Conservation (phyloP, 345 rosid genomes). For the Turritis glabra region DNA sequence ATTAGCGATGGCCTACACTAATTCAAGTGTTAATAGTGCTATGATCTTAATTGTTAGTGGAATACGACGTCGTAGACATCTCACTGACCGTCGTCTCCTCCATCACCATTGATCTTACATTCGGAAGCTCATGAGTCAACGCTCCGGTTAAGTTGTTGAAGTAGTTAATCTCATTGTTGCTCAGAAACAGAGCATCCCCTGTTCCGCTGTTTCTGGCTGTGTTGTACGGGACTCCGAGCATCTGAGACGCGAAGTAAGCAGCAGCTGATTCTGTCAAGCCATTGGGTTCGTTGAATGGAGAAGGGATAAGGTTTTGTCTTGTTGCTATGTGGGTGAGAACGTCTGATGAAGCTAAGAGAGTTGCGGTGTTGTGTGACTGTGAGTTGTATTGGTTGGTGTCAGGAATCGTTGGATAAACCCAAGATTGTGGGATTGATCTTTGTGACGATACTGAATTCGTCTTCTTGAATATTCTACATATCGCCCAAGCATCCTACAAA, state of each 20-base stretch:
- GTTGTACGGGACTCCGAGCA: slow-evolving; percentile 30
- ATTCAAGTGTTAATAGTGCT: slow-evolving; percentile 18
- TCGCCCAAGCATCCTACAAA: slow-evolving; percentile 91
- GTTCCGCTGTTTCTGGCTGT: slow-evolving; percentile 13
- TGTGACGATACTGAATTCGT: slow-evolving; percentile 66
- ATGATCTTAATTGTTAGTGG: slow-evolving; percentile 29
- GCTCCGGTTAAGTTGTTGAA: slow-evolving; percentile 21
- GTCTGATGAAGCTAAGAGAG: slow-evolving; percentile 27
- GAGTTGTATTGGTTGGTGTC: slow-evolving; percentile 27
- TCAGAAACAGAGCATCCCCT: slow-evolving; percentile 30
- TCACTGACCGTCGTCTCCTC: slow-evolving; percentile 23
- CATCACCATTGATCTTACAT: slow-evolving; percentile 25
- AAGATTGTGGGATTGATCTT: slow-evolving; percentile 61
- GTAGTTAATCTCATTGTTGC: slow-evolving; percentile 28
- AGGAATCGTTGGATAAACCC: slow-evolving; percentile 33
- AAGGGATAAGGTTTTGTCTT: slow-evolving; percentile 18
- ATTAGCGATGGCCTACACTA: slow-evolving; percentile 24
- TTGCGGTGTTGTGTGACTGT: slow-evolving; percentile 9
- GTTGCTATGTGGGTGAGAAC: slow-evolving; percentile 16
- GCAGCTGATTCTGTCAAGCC: slow-evolving; percentile 23
- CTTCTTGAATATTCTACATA: slow-evolving; percentile 94
- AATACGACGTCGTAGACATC: slow-evolving; percentile 28
- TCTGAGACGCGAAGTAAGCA: slow-evolving; percentile 33
- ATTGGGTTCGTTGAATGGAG: not conserved
- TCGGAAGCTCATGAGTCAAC: slow-evolving; percentile 16